phyloP scores from a whole-genome alignment of 768 basidiomycete species.

The Suillus clintonianus region DNA sequence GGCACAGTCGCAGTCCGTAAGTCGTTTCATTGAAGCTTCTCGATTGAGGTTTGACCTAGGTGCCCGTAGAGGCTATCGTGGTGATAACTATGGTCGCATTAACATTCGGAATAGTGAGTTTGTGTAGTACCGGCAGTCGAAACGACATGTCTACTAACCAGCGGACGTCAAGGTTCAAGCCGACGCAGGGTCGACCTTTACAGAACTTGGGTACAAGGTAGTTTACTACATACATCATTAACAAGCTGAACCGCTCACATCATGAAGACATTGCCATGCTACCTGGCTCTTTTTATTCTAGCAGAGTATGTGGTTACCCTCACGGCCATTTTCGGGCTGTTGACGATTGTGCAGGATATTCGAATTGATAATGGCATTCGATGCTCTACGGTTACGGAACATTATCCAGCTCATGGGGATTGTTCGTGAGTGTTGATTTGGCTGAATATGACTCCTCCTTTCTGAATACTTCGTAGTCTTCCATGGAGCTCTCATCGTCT shows the following conservation, averaged over 20 bases:
- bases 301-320: conserved; percentile 57
- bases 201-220: conserved; percentile 54
- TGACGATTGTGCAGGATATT: conserved; percentile 56
- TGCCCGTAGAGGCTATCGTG: conserved; percentile 62
- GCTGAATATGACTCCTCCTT: conserved; percentile 4
- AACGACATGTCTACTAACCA: conserved; percentile 1
- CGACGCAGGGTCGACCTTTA: conserved; percentile 19
- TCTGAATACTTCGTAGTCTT: conserved; percentile 46
- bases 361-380: conserved; percentile 77
- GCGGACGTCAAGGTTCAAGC: conserved; percentile 47
- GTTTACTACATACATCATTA: neutral
- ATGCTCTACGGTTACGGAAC: conserved; percentile 80
- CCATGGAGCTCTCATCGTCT: conserved; percentile 72
- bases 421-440: conserved; percentile 48
- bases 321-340: neutral
- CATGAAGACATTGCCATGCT: conserved; percentile 75
- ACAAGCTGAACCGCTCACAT: conserved; percentile 13
- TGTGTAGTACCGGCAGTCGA: neutral
- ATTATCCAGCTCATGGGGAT: conserved; percentile 78
- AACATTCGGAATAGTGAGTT: conserved; percentile 63
- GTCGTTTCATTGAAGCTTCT: conserved; percentile 28
- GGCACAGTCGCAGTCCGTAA: conserved; percentile 58
- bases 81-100: conserved; percentile 76
- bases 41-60: conserved; percentile 5
- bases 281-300: conserved; percentile 79